These are phyloP conservation scores for Amanita exitialis DNA, from an alignment of 768 basidiomycete species.

Conservation along the genomic window DNA sequence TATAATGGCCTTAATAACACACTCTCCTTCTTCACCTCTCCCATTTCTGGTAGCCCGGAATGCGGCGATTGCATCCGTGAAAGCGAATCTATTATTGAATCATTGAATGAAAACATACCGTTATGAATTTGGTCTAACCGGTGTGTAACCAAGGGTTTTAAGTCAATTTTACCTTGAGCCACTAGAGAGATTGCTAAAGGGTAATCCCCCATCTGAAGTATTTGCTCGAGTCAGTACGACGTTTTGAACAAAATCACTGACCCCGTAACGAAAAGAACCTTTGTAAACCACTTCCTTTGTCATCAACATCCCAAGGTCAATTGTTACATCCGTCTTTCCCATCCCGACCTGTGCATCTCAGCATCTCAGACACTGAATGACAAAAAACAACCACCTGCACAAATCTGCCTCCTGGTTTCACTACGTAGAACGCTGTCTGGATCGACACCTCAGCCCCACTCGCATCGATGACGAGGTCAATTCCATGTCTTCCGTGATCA, in stretches of 20 bases:
- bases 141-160: slow-evolving; percentile 86
- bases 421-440: slow-evolving; percentile 73
- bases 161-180: slow-evolving; percentile 70
- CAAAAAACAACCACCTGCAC: slow-evolving; percentile 39
- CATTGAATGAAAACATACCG: neutral
- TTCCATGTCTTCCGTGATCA: slow-evolving; percentile 57
- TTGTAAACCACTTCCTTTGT: slow-evolving; percentile 75
- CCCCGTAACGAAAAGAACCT: slow-evolving; percentile 90
- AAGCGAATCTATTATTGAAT: slow-evolving; percentile 42
- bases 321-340: slow-evolving; percentile 65
- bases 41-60: slow-evolving; percentile 77
- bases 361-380: neutral
- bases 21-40: slow-evolving; percentile 78
- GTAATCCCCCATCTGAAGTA: slow-evolving; percentile 71
- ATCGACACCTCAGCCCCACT: slow-evolving; percentile 91
- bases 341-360: slow-evolving; percentile 58
- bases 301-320: slow-evolving; percentile 63
- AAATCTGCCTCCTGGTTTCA: slow-evolving; percentile 65
- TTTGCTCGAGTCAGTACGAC: neutral
- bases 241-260: slow-evolving; percentile 16
- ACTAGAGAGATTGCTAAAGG: slow-evolving; percentile 78
- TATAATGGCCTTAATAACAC: slow-evolving; percentile 85
- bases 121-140: slow-evolving; percentile 32
- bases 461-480: slow-evolving; percentile 87
- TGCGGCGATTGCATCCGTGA: slow-evolving; percentile 68